phyloP scores from a whole-genome alignment of 2,329 filamentous ascomycete genomes.

The Fulvia fulva region DNA sequence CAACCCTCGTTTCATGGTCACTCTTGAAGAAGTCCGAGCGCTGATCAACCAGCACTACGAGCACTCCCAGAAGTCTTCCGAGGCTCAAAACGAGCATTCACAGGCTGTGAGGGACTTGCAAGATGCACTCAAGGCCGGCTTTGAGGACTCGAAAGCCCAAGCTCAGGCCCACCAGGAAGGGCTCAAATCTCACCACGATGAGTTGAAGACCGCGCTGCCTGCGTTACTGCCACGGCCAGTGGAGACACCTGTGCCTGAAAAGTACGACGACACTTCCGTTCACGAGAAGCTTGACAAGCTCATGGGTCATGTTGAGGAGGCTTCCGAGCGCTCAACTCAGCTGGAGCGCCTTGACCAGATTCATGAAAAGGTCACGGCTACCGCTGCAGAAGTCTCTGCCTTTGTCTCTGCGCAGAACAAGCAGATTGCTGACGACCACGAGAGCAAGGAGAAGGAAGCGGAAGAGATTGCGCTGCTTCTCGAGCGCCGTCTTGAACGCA shows the following conservation, averaged over 20 bases:
- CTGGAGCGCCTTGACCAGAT: constrained; percentile 84
- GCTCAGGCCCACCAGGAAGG: constrained; percentile 26
- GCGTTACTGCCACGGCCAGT: constrained; percentile 43
- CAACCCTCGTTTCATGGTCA: constrained; percentile 82
- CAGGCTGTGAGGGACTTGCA: constrained; percentile 43
- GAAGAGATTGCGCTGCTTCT: constrained; percentile 77
- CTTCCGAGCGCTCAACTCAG: constrained; percentile 67
- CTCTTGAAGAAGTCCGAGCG: constrained; percentile 78
- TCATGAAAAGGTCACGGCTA: constrained; percentile 78
- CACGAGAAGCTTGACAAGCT: constrained; percentile 49
- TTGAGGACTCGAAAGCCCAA: constrained; percentile 41
- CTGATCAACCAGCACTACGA: constrained; percentile 85
- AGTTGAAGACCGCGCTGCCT: constrained; percentile 41
- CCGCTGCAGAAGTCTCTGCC: constrained; percentile 75
- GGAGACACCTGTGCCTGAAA: constrained; percentile 44
- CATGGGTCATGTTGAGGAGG: constrained; percentile 60
- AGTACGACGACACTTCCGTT: constrained; percentile 58
- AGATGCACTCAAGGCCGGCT: constrained; percentile 39
- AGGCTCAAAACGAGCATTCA: constrained; percentile 35
- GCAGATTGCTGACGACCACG: constrained; percentile 70
- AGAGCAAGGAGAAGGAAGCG: constrained; percentile 72
- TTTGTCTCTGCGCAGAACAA: constrained; percentile 76
- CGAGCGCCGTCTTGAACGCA: constrained; percentile 67
- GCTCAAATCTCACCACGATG: constrained; percentile 39
- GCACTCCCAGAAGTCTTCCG: constrained; percentile 63